These are phyloP conservation scores for Cronartium ribicola DNA, from an alignment of 1,284 basidiomycete species.

Conservation along the genomic window DNA sequence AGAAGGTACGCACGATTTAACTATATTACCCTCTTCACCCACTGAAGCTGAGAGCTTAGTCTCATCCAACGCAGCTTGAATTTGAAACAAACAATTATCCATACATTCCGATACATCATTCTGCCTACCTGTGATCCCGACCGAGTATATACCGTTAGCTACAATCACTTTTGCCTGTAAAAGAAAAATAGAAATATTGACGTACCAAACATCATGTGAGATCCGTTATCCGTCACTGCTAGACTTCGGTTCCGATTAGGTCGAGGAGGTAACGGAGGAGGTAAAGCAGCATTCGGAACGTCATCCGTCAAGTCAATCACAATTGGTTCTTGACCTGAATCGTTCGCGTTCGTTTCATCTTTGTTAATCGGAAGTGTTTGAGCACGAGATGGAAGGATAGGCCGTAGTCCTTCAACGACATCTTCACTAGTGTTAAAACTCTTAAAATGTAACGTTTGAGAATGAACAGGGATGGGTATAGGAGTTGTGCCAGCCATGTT, in stretches of 20 bases:
- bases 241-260: conserved; percentile 18
- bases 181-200: conserved; percentile 20
- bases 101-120: conserved; percentile 98
- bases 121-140: conserved; percentile 65
- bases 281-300: background rate
- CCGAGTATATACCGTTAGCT: conserved; percentile 14
- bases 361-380: too few species aligned
- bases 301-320: conserved; percentile 39
- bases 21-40: conserved; percentile 63
- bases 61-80: conserved; percentile 79
- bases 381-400: too few species aligned
- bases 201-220: conserved; percentile 77
- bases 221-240: conserved; percentile 60
- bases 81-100: conserved; percentile 98
- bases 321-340: background rate
- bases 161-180: background rate
- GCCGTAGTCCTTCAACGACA: too few species aligned
- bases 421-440: too few species aligned
- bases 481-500: conserved; percentile 8
- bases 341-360: too few species aligned
- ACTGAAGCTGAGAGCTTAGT: conserved; percentile 54
- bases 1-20: conserved; percentile 63
- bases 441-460: background rate
- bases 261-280: conserved; percentile 37
- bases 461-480: background rate